Percentiles rank a stretch among this genome's conserved stretches.
Evolutionary conservation across 305 asterid genomes (phyloP).

Genomic region (Solanum hybrid): DNA sequence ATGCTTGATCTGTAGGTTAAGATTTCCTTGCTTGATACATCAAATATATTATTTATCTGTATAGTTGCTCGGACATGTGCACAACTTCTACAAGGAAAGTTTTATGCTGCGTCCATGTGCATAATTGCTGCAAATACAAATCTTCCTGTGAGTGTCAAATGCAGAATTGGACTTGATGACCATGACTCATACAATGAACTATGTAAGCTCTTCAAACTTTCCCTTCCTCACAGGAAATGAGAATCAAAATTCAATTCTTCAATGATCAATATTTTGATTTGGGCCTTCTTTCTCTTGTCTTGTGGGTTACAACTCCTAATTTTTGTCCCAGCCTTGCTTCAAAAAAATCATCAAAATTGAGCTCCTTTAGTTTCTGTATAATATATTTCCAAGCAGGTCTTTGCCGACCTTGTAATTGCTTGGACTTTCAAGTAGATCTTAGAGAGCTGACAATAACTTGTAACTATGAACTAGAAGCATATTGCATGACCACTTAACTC

Average conservation of each 20-base stretch:
- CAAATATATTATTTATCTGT: conserved; percentile 1
- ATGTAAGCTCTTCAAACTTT: conserved; percentile 44
- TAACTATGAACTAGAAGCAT: not conserved
- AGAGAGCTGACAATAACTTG: not conserved
- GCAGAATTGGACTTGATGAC: conserved; percentile 92
- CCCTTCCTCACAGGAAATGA: not conserved
- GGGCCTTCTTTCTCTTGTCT: not conserved
- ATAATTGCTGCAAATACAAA: conserved; percentile 78
- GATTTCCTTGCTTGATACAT: conserved; percentile 5
- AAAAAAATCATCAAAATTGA: not conserved
- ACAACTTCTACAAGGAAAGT: conserved; percentile 63
- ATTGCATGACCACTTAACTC: not conserved
- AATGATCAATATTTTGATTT: not conserved
- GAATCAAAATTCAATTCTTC: not conserved
- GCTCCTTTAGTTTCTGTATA: not conserved
- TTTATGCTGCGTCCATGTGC: conserved; percentile 92
- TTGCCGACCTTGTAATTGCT: too few species aligned
- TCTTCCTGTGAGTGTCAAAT: conserved; percentile 90
- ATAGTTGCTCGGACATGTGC: conserved; percentile 29
- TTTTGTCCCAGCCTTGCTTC: not conserved
- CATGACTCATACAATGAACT: conserved; percentile 83
- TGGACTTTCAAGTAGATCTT: not conserved
- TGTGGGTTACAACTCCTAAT: not conserved
- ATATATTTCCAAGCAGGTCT: too few species aligned
- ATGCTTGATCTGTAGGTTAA: conserved; percentile 95